Percentiles rank a stretch among this genome's conserved stretches.
These are phyloP conservation scores for Fusarium palustre DNA, from an alignment of 2,329 filamentous ascomycete species.

Conservation along the genomic window DNA sequence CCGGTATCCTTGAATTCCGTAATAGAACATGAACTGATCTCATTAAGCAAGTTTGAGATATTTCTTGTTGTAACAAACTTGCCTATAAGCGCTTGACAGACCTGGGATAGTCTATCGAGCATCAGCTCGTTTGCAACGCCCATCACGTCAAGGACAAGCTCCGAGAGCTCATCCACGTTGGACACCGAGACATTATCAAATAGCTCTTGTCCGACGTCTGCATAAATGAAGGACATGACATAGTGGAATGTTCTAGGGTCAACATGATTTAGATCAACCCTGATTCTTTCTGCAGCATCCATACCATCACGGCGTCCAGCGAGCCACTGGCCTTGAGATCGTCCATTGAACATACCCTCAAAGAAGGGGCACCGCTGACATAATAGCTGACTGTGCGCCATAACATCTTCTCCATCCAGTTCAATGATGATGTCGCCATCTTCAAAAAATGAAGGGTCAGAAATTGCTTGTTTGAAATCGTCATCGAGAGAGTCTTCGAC, in stretches of 20 bases:
- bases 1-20: constrained; percentile 88
- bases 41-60: constrained; percentile 85
- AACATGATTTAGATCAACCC: constrained; percentile 86
- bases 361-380: constrained; percentile 94
- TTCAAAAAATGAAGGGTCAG: constrained; percentile 77
- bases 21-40: constrained; percentile 84
- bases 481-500: constrained; percentile 72
- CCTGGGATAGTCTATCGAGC: constrained; percentile 89
- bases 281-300: constrained; percentile 60
- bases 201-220: constrained; percentile 81
- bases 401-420: constrained; percentile 77
- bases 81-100: constrained; percentile 87
- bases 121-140: constrained; percentile 92
- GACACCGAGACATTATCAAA: constrained; percentile 81
- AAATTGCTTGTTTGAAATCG: constrained; percentile 78
- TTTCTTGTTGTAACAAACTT: constrained; percentile 88
- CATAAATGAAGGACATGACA: constrained; percentile 84
- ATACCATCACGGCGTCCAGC: constrained; percentile 69
- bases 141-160: constrained; percentile 92
- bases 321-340: constrained; percentile 87
- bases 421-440: constrained; percentile 85
- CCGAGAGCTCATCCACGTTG: constrained; percentile 84
- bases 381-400: constrained; percentile 81
- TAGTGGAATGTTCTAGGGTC: constrained; percentile 78
- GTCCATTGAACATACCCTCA: constrained; percentile 87